Evolutionary conservation across 1,284 basidiomycete genomes (phyloP), one percentile per base, ranked within the genome.

Genomic region (Puccinia novopanici): DNA sequence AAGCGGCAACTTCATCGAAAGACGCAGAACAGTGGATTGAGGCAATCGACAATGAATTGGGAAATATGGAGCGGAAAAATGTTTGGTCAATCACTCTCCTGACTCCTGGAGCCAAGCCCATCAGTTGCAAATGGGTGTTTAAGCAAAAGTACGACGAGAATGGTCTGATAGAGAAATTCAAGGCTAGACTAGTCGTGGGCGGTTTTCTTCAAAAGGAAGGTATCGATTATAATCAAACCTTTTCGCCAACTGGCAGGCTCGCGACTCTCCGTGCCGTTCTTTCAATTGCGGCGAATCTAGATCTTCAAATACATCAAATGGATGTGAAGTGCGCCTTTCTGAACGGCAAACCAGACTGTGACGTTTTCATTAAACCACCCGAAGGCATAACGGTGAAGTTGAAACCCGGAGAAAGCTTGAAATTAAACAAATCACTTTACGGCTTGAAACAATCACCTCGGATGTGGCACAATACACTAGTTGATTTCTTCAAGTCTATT

Each of bases 201-300:
- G 75, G 75, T 24, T 78, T 78, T 42, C 37, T 48, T 17, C 75
- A 78, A 59, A 68, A 52, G 57, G 75, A 78, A 59, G 75, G 65
- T 27, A 57, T 78, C 9, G 65, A 78, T 48, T 78, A 65, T 27
- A 42, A 13, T 10, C 30, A 50, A 9, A n/a, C n/a, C n/a, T n/a
- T n/a, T n/a, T n/a, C n/a, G n/a, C n/a, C n/a, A n/a, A n/a, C n/a
- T n/a, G n/a, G 34, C 40, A 19, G 34, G 37, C 57, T 75, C 3
- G 3, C 4, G 10, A 65, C 61, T 24, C 24, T 77, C 2, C 10
- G 68, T 4, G 22, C 40, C 13, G 19, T 42, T 3, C 27, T 65
- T 6, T 4, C 19, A 34, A 65, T 65, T 24, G 37, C 34, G 15
- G 61, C 61, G 4, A 19, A 40, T 3, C n/a, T 70, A 5, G 15